Base-by-base conservation (phyloP, 768 basidiomycete species). In the Mycena vitilis region DNA sequence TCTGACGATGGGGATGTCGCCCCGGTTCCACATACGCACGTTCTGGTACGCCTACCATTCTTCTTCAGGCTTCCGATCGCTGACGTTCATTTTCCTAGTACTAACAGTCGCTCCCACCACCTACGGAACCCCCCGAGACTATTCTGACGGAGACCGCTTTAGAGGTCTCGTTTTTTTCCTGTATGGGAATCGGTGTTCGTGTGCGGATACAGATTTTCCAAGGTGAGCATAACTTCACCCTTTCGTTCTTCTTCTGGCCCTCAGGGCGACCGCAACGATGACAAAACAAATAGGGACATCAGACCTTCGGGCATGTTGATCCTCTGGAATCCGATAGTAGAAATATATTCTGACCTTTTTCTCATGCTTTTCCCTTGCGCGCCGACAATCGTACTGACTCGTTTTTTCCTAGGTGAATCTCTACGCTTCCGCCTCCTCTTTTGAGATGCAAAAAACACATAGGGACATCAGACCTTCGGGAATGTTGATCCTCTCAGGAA, bases 301-400 rank as follows among this genome's bases (percentile, higher is more conserved):
- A 88, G 86, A 89, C 86, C 83, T 82, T 78, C 76, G 81, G 81
- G 86, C 64, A 83, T 89, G 88, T 76, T 88, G 88, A 89, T 85
- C 80, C 82, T 80, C 74, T 80, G 86, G 87, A 85, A 83, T 85
- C 81, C 81, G 85, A 89, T 89, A 89, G 87, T 90, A 91, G 88
- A 88, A 85, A 81, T 78, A 54, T 54, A 54, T 38, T 37, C 53
- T 54, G 53, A 54, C 36, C 53, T 54, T 38, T 53, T 53, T 53
- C 60, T 45, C 38, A 11, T 22, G 9, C 13, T 4, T n/a, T n/a
- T 55, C 37, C 5, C n/a, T 38, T 5, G 5, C 30, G 15, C 34
- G 10, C 18, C 9, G 5, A 22, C 38, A 34, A n/a, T 30, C 30
- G 30, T 30, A 40, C 54, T 56, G 22, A 56, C 54, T 11, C 40